Percentiles rank a stretch among this genome's conserved stretches.
These are phyloP conservation scores for Acacia acuminata DNA, from an alignment of 306 rosid species.

Conservation along the genomic window DNA sequence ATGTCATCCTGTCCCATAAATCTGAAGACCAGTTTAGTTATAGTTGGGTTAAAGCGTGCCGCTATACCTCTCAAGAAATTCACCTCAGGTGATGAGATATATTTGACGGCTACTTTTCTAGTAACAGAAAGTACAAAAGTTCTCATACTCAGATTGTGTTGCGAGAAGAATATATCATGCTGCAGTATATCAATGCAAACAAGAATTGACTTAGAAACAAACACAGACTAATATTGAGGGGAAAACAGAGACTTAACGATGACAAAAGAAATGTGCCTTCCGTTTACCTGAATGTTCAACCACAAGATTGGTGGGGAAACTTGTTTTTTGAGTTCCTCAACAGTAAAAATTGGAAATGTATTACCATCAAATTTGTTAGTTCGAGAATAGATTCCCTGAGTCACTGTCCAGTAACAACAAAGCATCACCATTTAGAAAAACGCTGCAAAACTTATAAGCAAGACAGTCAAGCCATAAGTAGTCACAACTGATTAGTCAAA, in stretches of 20 bases:
- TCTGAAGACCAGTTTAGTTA: conserved; percentile 68
- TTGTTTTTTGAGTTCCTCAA: conserved; percentile 29
- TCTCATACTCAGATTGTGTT: conserved; percentile 74
- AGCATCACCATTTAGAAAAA: conserved; percentile 8
- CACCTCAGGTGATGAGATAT: conserved; percentile 88
- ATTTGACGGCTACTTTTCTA: conserved; percentile 41
- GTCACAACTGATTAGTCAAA: background rate
- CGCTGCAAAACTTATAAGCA: background rate
- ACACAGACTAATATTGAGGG: background rate
- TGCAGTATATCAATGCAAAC: conserved; percentile 42
- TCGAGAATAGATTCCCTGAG: conserved; percentile 55
- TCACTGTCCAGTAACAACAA: conserved; percentile 52
- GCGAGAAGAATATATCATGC: conserved; percentile 64
- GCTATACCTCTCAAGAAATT: conserved; percentile 58
- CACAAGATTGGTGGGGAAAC: conserved; percentile 49
- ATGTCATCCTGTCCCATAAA: conserved; percentile 41
- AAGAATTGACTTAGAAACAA: conserved; percentile 17
- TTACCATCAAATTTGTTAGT: conserved; percentile 48
- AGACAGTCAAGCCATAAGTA: background rate
- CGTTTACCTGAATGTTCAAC: conserved; percentile 76
- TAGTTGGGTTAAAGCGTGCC: conserved; percentile 42
- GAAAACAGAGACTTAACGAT: background rate
- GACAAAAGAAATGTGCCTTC: conserved; percentile 3
- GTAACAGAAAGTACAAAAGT: conserved; percentile 52
- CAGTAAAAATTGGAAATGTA: conserved; percentile 34